Conservation (phyloP, 2,329 filamentous ascomycete species). For the Penicillium psychrosexuale region DNA sequence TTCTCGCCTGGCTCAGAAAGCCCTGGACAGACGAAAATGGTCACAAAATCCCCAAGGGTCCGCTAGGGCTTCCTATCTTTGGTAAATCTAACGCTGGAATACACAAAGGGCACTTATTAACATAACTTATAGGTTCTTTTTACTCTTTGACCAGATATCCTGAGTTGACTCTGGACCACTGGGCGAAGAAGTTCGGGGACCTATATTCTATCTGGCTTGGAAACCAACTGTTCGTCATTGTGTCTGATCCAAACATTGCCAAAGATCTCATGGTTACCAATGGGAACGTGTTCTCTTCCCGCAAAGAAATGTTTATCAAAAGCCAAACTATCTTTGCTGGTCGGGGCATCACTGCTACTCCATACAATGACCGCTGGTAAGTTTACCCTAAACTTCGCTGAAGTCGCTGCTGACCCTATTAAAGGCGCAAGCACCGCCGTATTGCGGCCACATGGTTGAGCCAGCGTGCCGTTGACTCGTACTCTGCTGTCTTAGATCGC, state of each 20-base stretch:
- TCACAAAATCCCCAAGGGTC: too few species aligned
- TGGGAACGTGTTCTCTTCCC: background rate
- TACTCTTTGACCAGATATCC: constrained; percentile 19
- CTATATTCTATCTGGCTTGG: background rate
- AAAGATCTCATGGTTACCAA: background rate
- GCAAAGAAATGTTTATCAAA: background rate
- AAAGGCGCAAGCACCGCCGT: background rate
- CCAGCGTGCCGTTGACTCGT: background rate
- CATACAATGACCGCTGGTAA: background rate
- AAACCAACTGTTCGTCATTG: background rate
- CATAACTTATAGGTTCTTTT: constrained; percentile 22
- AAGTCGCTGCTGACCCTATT: too few species aligned
- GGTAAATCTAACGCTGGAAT: too few species aligned
- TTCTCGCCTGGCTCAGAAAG: background rate
- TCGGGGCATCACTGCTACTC: background rate
- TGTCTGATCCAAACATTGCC: background rate
- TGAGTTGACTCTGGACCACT: background rate
- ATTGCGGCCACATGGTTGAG: background rate
- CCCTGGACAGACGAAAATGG: too few species aligned
- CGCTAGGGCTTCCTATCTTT: too few species aligned
- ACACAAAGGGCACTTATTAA: too few species aligned
- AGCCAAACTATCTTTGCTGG: background rate
- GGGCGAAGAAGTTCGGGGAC: background rate
- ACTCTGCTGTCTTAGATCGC: background rate
- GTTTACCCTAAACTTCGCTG: too few species aligned